These are phyloP conservation scores for Mycena chlorophos DNA, from an alignment of 768 basidiomycete species.

Conservation along the genomic window DNA sequence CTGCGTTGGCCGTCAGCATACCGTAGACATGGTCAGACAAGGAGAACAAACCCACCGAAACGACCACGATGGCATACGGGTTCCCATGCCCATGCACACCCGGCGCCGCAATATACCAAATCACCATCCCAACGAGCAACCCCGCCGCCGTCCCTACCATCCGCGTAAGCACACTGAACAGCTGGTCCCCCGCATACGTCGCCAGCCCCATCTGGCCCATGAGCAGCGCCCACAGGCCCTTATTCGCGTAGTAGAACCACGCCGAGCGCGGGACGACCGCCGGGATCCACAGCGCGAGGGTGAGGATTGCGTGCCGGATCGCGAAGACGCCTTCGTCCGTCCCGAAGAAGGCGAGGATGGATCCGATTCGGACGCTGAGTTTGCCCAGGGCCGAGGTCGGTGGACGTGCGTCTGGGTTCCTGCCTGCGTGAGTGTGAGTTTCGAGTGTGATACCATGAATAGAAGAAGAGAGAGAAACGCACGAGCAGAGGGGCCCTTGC, in stretches of 20 bases:
- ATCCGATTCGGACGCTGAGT: constrained; percentile 32
- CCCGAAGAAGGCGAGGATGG: constrained; percentile 39
- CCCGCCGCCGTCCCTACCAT: constrained; percentile 36
- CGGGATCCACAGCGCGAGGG: constrained; percentile 45
- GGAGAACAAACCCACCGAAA: constrained; percentile 32
- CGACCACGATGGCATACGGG: constrained; percentile 43
- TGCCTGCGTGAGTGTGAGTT: constrained; percentile 19
- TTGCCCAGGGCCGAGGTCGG: constrained; percentile 38
- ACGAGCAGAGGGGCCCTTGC: constrained; percentile 4
- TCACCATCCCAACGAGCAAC: constrained; percentile 42
- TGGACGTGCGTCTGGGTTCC: constrained; percentile 46
- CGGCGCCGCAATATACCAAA: constrained; percentile 45
- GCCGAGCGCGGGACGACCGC: constrained; percentile 37
- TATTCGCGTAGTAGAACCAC: constrained; percentile 45
- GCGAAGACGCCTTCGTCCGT: constrained; percentile 44
- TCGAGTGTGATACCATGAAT: background rate
- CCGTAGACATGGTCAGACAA: background rate
- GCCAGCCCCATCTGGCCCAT: constrained; percentile 46
- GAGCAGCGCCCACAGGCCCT: constrained; percentile 47
- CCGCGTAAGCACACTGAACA: constrained; percentile 35
- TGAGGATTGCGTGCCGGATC: constrained; percentile 39
- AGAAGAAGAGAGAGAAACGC: constrained; percentile 10
- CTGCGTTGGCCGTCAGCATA: constrained; percentile 22
- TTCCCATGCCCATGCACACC: constrained; percentile 37
- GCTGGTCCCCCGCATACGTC: constrained; percentile 47